Evolutionary conservation across 148 eudicot genomes (phyloP).

Genomic region (Nepenthes gracilis): DNA sequence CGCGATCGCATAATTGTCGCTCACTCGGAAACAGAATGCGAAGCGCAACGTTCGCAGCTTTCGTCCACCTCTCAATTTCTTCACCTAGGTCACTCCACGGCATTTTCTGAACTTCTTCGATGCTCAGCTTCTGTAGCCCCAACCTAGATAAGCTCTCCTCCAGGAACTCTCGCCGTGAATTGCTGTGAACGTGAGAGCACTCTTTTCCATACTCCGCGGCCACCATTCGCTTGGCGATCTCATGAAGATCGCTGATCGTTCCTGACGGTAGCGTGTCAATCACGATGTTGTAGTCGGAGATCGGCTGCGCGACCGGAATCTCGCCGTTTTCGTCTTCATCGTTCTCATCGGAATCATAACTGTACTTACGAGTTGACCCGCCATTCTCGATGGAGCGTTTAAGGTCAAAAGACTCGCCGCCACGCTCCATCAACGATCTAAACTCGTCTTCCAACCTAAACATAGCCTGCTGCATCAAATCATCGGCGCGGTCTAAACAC

Average conservation of each 20-base stretch:
- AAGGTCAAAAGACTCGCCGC: conserved; percentile 33
- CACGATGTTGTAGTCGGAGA: conserved; percentile 44
- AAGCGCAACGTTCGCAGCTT: conserved; percentile 46
- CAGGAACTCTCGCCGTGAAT: conserved; percentile 53
- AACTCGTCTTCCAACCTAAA: conserved; percentile 75
- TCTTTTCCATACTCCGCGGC: conserved; percentile 53
- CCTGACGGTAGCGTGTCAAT: conserved; percentile 75
- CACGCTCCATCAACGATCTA: conserved; percentile 39
- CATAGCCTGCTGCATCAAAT: conserved; percentile 52
- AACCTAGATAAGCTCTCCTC: conserved; percentile 81
- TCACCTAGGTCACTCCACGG: conserved; percentile 70
- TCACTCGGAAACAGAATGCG: conserved; percentile 82
- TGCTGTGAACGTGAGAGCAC: conserved; percentile 73
- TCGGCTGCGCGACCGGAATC: conserved; percentile 75
- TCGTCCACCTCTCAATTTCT: conserved; percentile 81
- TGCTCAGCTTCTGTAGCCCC: conserved; percentile 60
- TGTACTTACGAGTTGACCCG: conserved; percentile 11
- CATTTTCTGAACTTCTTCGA: conserved; percentile 72
- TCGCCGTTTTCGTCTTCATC: conserved; percentile 20
- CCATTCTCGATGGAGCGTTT: conserved; percentile 11
- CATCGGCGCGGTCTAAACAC: conserved; percentile 55
- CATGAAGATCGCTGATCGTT: conserved; percentile 56
- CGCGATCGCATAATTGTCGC: conserved; percentile 74
- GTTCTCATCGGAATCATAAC: conserved; percentile 15
- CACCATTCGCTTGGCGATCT: conserved; percentile 74